Base-by-base conservation (phyloP, 1,139 yeast species). In the Suhomyces yuchorum region DNA sequence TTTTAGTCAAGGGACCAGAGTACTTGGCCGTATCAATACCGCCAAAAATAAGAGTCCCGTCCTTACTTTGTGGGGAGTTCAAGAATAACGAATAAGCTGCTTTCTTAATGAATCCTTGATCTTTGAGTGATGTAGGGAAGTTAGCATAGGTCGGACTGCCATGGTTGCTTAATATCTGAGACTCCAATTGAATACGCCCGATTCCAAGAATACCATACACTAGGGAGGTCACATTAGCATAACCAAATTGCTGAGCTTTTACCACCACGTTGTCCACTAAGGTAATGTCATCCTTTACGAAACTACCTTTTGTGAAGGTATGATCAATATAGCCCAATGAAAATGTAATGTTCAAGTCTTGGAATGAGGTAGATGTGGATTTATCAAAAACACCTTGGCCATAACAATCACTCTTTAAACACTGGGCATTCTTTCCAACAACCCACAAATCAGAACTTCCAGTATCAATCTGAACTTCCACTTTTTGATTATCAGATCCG, bases 171-270 rank as follows among this genome's bases (percentile, higher is more conserved):
- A 28, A 37, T 11, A 7, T 11, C 2, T 8, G 15, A 9, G 37
- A 36, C 28, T 43, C 50, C 15, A 11, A 20, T 11, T 18, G 7
- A 5, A 15, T 8, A 20, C 39, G 33, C 12, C 87, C 87, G 50
- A 84, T 78, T 20, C 68, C 68, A 8, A 64, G 49, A n/a, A 64
- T 56, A 19, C 65, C 65, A 19, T 48, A 46, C 11, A 36, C 32
- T 4, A 17, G 41, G 7, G 43, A 20, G 55, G 62, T 52, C 20
- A 36, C 20, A 50, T 55, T 53, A 19, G 56, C 64, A 26, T 56
- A 56, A 4, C 58, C 67, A 44, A 64, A 56, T 32, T 56, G 55
- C 37, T 54, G 43, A 37, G 50, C 47, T n/a, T 54, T 46, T 17
- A 58, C 49, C 28, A 51, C 48, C 17, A 40, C 37, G 12, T 51